A percentile compares a stretch with the other conserved stretches of the same genome.
Conservation (phyloP, 2,329 filamentous ascomycete genomes). For the Aureobasidium melanogenum region DNA sequence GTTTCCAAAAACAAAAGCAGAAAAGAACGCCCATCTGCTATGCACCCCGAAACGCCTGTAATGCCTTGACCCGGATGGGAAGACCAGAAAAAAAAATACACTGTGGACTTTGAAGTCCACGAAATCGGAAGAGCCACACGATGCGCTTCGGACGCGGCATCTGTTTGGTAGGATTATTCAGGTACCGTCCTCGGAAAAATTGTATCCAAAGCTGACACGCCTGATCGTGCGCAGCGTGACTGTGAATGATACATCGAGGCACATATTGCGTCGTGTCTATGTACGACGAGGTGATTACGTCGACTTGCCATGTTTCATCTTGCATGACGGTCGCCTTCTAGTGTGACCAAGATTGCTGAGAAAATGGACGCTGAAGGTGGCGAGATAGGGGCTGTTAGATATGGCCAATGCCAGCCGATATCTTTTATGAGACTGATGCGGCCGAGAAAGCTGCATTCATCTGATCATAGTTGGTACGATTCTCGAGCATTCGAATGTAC, state of each 20-base stretch:
- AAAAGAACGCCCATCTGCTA: conserved; percentile 9
- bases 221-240: neutral
- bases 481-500: conserved; percentile 49
- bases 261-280: neutral
- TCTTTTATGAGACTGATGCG: conserved; percentile 16
- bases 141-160: neutral
- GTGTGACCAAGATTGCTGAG: neutral
- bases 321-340: neutral
- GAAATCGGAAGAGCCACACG: neutral
- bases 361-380: neutral
- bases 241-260: neutral
- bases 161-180: neutral
- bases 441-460: conserved; percentile 20
- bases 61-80: conserved; percentile 5
- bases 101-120: neutral
- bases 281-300: neutral
- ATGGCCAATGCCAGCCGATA: neutral
- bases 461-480: conserved; percentile 46
- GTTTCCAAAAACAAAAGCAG: conserved; percentile 10
- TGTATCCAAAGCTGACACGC: conserved; percentile 5
- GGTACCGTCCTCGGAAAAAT: neutral
- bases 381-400: neutral
- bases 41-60: conserved; percentile 7
- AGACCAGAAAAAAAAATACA: conserved; percentile 4
- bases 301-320: neutral